These are phyloP conservation scores for Aegle marmelos DNA, from an alignment of 345 rosid genomes.

Conservation along the genomic window DNA sequence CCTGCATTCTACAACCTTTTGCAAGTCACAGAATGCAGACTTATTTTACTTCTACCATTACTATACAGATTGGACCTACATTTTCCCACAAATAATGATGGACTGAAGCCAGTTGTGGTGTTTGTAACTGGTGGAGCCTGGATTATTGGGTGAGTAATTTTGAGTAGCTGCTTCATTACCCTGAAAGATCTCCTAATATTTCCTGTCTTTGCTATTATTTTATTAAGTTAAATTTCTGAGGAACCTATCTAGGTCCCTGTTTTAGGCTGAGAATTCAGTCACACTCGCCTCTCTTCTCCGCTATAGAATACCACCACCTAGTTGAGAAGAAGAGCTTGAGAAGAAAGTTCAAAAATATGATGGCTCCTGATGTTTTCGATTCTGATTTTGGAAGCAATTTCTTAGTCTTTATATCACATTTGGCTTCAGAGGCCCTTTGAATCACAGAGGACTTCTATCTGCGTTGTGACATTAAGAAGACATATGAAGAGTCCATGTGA, in stretches of 20 bases:
- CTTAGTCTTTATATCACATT: neutral
- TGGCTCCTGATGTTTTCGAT: neutral
- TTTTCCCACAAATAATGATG: slow-evolving; percentile 60
- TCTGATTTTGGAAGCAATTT: neutral
- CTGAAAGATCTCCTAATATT: neutral
- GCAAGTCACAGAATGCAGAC: slow-evolving; percentile 2
- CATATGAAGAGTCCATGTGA: neutral
- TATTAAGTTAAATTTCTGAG: neutral
- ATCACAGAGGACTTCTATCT: neutral
- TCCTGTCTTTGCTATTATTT: neutral
- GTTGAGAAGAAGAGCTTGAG: neutral
- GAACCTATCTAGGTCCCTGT: neutral
- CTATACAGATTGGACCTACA: slow-evolving; percentile 75
- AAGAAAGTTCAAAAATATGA: neutral
- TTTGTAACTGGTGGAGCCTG: slow-evolving; percentile 98
- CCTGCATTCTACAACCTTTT: neutral
- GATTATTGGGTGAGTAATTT: slow-evolving; percentile 82
- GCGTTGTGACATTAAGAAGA: neutral
- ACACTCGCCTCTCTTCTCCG: neutral
- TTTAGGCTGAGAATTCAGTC: neutral
- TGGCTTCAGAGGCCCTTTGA: neutral
- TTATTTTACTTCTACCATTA: slow-evolving; percentile 4
- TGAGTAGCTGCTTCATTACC: neutral
- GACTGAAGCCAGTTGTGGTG: slow-evolving; percentile 84
- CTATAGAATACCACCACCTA: neutral